phyloP scores from a whole-genome alignment of 257 asterid species.

The Paulownia fortunei region DNA sequence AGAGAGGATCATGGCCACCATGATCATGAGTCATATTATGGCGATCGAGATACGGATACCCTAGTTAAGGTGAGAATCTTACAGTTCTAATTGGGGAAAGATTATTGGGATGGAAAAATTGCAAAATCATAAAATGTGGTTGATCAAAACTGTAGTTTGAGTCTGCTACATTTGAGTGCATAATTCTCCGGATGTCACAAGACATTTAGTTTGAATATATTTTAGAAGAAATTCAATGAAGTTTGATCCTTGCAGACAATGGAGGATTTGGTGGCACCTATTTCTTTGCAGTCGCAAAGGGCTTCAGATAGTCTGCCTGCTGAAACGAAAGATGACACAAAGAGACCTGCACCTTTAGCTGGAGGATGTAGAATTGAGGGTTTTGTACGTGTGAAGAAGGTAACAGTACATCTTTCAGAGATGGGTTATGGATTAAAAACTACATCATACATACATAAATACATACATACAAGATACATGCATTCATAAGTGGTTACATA shows the following conservation, averaged over 20 bases:
- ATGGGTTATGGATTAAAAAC: neutral
- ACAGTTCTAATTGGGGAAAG: neutral
- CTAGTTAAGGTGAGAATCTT: constrained; percentile 61
- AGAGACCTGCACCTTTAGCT: constrained; percentile 72
- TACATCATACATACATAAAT: neutral
- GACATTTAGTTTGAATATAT: neutral
- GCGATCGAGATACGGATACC: constrained; percentile 78
- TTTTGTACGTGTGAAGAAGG: constrained; percentile 84
- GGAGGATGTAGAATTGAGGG: constrained; percentile 90
- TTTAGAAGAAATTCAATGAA: neutral
- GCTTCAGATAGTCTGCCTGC: constrained; percentile 46
- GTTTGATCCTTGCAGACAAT: constrained; percentile 53
- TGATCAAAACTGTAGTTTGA: neutral
- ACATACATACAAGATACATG: neutral
- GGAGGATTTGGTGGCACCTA: constrained; percentile 69
- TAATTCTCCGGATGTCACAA: neutral
- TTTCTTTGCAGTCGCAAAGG: constrained; percentile 50
- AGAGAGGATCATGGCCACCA: constrained; percentile 79
- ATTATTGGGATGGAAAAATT: neutral
- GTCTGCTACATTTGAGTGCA: neutral
- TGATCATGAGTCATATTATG: constrained; percentile 81
- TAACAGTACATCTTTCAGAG: constrained; percentile 23
- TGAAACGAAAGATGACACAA: constrained; percentile 37
- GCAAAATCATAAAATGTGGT: neutral
- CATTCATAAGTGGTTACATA: neutral